Evolutionary conservation across 768 basidiomycete genomes (phyloP).

Genomic region (Fomitopsis pulvina): DNA sequence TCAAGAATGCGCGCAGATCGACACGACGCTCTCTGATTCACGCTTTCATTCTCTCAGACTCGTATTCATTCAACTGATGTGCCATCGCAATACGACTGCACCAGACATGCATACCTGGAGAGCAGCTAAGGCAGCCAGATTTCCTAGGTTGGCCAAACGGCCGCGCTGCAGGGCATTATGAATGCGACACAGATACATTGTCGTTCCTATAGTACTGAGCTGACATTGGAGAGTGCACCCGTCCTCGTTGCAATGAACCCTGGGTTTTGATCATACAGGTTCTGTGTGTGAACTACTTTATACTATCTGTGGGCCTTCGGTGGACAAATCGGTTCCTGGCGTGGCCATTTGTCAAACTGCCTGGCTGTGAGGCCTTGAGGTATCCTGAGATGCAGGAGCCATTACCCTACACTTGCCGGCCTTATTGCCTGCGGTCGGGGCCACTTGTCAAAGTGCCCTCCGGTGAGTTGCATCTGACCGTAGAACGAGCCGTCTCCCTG

Average conservation of each 20-base stretch:
- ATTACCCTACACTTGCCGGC: not conserved
- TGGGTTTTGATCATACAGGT: no score
- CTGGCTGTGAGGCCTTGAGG: conserved; percentile 8
- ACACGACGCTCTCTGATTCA: not conserved
- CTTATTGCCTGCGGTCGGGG: conserved; percentile 13
- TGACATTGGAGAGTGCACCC: no score
- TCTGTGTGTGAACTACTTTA: no score
- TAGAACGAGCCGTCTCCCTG: conserved; percentile 10
- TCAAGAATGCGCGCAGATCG: not conserved
- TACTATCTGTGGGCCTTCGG: no score
- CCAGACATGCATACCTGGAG: not conserved
- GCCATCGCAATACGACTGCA: not conserved
- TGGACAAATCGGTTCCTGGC: conserved; percentile 13
- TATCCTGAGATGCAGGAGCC: not conserved
- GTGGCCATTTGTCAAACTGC: conserved; percentile 19
- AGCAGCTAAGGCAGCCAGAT: not conserved
- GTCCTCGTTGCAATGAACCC: no score
- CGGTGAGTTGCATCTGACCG: conserved; percentile 1
- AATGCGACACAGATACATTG: not conserved
- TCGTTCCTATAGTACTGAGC: not conserved
- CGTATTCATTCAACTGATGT: not conserved
- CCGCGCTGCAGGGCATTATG: not conserved
- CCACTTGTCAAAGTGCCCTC: conserved; percentile 21
- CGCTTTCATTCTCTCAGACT: not conserved
- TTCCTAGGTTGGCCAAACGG: not conserved